Evolutionary conservation across 108 stramenopile species (phyloP), one percentile per base, ranked within the genome.

Genomic region (Cyclotella kingstonii): DNA sequence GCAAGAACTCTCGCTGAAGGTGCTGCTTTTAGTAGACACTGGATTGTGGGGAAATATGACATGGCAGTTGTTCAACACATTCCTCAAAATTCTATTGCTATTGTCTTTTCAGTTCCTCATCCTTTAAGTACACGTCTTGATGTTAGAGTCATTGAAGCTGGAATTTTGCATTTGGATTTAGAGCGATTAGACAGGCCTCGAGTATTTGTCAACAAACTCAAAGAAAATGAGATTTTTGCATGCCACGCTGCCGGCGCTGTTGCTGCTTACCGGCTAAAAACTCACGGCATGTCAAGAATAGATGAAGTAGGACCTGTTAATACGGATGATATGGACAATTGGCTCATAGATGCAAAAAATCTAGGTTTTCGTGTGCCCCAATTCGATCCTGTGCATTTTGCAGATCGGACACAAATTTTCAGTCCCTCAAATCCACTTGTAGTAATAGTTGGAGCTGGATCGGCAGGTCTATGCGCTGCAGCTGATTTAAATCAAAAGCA

Each of bases 1-100:
- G 75, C 79, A 26, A 48, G 70, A 11, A 73, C 70, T 5, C 70
- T 80, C 9, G 30, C 46, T 14, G 79, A 77, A 28, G 79, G 79
- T 10, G 33, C 56, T 19, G 51, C 57, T 11, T 71, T 54, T 23
- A 59, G 66, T 43, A 69, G 46, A 26, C 56, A 49, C 40, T 80
- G 79, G 79, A 80, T 80, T 10, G 79, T 80, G 10, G 79, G 79
- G 2, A 80, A 80, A 50, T 80, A 80, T 31, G 79, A 80, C 30
- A 38, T 21, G 19, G 27, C 42, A 19, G 70, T 80, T 34, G 61
- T 66, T 22, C 18, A 57, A 1, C 31, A 60, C 21, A 77, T 80
- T 40, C 79, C 79, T 22, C 79, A 80, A 33, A 59, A 60, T 52
- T 57, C 75, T 2, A 52, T 49, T 3, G 79, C 74, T 17, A 58